Conservation (phyloP, 2,329 filamentous ascomycete genomes). For the Tolypocladium sp. region DNA sequence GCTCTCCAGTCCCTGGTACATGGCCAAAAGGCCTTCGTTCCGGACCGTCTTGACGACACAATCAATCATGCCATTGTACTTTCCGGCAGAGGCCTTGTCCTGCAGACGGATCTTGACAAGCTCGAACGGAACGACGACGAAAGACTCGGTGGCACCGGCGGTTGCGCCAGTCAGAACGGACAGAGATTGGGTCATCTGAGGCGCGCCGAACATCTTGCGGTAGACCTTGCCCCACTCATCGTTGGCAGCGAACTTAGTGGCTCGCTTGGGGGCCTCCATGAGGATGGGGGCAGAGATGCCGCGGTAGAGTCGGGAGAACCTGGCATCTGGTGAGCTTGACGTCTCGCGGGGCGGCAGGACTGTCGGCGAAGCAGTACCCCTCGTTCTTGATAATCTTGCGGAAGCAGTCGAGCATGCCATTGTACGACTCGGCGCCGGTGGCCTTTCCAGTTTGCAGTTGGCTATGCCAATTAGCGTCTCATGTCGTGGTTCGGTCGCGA, state of each 20-base stretch:
- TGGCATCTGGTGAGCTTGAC: slow-evolving; percentile 26
- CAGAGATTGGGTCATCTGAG: slow-evolving; percentile 84
- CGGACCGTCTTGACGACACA: slow-evolving; percentile 73
- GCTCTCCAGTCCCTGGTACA: slow-evolving; percentile 95
- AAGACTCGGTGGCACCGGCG: slow-evolving; percentile 89
- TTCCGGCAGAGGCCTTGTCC: slow-evolving; percentile 85
- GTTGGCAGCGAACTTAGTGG: slow-evolving; percentile 98
- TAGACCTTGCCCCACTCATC: slow-evolving; percentile 97
- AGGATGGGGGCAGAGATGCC: slow-evolving; percentile 93
- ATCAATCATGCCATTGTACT: slow-evolving; percentile 76
- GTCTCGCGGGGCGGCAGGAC: background rate
- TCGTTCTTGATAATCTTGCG: slow-evolving; percentile 93
- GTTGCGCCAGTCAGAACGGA: slow-evolving; percentile 90
- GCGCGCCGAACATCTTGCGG: slow-evolving; percentile 71
- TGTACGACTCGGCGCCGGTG: slow-evolving; percentile 76
- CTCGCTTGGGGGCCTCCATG: slow-evolving; percentile 91
- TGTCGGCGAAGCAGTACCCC: slow-evolving; percentile 49
- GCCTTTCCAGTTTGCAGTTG: slow-evolving; percentile 75
- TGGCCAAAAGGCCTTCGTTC: slow-evolving; percentile 72
- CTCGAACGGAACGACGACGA: slow-evolving; percentile 97
- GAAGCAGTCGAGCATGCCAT: slow-evolving; percentile 97
- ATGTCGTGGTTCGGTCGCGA: background rate
- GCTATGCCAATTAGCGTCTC: slow-evolving; percentile 35
- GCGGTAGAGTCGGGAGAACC: slow-evolving; percentile 84
- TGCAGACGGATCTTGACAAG: slow-evolving; percentile 97